Evolutionary conservation across 495 filamentous ascomycete genomes (phyloP), one percentile per base, ranked within the genome.

Genomic region (Trichoderma virens): DNA sequence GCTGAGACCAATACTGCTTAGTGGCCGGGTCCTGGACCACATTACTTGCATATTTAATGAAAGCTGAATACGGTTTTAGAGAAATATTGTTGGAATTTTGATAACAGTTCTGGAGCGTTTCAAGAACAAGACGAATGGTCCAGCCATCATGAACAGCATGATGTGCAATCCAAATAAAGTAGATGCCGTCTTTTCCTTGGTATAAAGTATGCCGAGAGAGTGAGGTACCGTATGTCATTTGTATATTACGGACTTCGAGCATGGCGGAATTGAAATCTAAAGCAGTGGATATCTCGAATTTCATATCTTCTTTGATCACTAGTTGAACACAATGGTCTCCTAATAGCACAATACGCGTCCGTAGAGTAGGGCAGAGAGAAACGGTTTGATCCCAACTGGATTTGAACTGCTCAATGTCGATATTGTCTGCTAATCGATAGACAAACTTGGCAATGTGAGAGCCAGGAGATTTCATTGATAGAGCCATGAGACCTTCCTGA

Each of bases 351-450:
- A 62, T 38, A 0, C 83, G 80, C 9, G 88, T 92, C 32, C 89
- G 80, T 6, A 91, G 80, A 65, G 89, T 88, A 47, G 87, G 82
- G 65, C 80, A 79, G 5, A 79, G 71, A 2, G 79, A 70, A 18
- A 84, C 73, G n/a, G 85, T 82, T 3, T 68, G 69, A 59, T 79
- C 67, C 84, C 83, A 86, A 13, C 82, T 79, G 3, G 65, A 63
- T 64, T 74, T 72, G 67, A 86, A 79, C 13, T 67, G 73, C 6
- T 70, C 64, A 27, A 79, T 13, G 64, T 85, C 78, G 9, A 82
- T 64, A 5, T 68, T 20, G 1, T 68, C 31, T 0, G 74, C 69
- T 11, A 89, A 78, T 20, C 60, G 65, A 3, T 80, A 76, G 1
- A 78, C 72, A 63, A 79, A 73, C 60, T 71, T 68, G 9, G 71